Evolutionary conservation across 371 early-diverging fungal species (phyloP), one percentile per base, ranked within the genome.

Genomic region (Homolaphlyctis polyrhiza): DNA sequence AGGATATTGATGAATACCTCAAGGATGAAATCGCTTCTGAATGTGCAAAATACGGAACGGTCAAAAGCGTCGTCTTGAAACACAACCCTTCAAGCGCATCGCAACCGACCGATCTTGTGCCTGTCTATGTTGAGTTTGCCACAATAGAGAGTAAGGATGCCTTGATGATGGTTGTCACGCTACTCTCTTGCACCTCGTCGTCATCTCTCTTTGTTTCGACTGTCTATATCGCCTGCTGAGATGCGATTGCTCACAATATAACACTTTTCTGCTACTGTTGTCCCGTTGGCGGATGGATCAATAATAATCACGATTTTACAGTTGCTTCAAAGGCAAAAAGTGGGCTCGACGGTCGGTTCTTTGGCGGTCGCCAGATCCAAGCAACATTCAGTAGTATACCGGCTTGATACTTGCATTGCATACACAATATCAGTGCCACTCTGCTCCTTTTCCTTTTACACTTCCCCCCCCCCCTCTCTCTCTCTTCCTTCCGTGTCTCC

Each of bases 1-100:
- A 87, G 5, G 86, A 89, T 54, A 84, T 87, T 4, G 92, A 92
- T 65, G 86, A 87, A 59, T 76, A 77, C 51, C 69, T 92, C 5
- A 84, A 88, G 65, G 82, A 85, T 25, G 92, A 92, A 71, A 89
- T 90, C 27, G 81, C 85, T 1, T 86, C 85, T 13, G 92, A 92
- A 68, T 90, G 89, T 62, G 72, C 78, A 29, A 87, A 88, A 66
- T 92, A 84, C 58, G 92, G 92, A 0, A 64, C 76, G 35, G 91
- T 92, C 0, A 80, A 81, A 25, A 71, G 84, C 33, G 89, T 90
- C 51, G 69, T 86, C 36, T 82, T 90, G n/a, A 69, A 79, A 84
- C 27, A 77, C 69, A 61, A 78, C 83, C 5, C 73, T 79, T 5
- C 36, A 6, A 61, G 45, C 28, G 30, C 50, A n/a, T 16, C 39